Evolutionary conservation across 371 early-diverging fungal species (phyloP).

Genomic region (Circinella umbellata): DNA sequence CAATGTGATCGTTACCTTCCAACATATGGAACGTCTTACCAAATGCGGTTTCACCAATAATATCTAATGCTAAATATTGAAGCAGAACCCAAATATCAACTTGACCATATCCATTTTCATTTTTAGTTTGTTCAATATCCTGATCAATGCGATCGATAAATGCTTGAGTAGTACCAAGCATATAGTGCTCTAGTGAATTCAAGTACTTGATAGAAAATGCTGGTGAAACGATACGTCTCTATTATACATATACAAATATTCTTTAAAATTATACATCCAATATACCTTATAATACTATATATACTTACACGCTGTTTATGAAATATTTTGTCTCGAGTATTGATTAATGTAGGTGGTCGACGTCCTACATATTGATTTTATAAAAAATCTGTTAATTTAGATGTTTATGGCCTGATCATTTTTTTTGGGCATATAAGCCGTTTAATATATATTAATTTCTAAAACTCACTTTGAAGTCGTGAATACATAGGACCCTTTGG

Average conservation of each 20-base stretch:
- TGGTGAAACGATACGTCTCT: slow-evolving; percentile 51
- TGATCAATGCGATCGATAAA: slow-evolving; percentile 28
- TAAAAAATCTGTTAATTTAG: no score
- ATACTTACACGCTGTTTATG: slow-evolving; percentile 39
- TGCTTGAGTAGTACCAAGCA: slow-evolving; percentile 22
- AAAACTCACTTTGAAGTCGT: slow-evolving; percentile 5
- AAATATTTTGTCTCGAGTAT: slow-evolving; percentile 29
- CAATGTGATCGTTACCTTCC: slow-evolving; percentile 37
- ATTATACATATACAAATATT: neutral
- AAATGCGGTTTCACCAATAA: slow-evolving; percentile 46
- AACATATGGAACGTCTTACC: slow-evolving; percentile 55
- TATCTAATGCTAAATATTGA: slow-evolving; percentile 47
- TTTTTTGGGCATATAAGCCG: no score
- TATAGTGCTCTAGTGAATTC: slow-evolving; percentile 40
- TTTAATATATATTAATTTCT: no score
- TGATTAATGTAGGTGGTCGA: slow-evolving; percentile 26
- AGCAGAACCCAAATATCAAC: slow-evolving; percentile 42
- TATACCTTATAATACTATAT: neutral
- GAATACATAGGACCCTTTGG: slow-evolving; percentile 20
- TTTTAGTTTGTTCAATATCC: slow-evolving; percentile 17
- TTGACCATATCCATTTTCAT: slow-evolving; percentile 18
- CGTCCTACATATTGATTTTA: neutral
- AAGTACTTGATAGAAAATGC: slow-evolving; percentile 51
- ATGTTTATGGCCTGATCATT: no score
- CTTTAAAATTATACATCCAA: neutral